phyloP scores from a whole-genome alignment of 169 alveolate genomes.

The Plasmodium gallinaceum region DNA sequence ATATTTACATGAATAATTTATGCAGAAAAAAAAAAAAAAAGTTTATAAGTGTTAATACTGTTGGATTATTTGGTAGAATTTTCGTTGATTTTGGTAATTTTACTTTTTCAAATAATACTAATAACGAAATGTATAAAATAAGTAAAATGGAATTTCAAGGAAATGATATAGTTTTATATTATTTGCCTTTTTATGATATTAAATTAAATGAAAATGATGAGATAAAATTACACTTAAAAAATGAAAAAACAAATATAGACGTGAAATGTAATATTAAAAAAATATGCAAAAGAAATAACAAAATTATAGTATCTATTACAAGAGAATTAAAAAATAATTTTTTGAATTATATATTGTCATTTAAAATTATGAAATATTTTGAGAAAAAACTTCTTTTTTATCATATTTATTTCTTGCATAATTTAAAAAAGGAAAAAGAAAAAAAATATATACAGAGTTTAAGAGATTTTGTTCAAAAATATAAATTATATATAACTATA shows the following conservation, averaged over 20 bases:
- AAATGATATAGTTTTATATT: conserved; percentile 10
- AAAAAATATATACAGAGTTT: conserved; percentile 3
- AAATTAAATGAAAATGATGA: conserved; percentile 36
- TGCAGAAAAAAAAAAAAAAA: conserved; percentile 48
- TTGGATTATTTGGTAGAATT: conserved; percentile 65
- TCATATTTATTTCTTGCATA: conserved; percentile 5
- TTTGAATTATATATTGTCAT: neutral
- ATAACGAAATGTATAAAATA: conserved; percentile 27
- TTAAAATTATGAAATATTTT: conserved; percentile 5
- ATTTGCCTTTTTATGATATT: conserved; percentile 29
- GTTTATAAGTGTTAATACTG: conserved; percentile 65
- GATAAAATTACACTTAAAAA: neutral
- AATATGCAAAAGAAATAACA: conserved; percentile 19
- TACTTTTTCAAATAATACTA: conserved; percentile 8
- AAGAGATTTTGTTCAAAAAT: conserved; percentile 9
- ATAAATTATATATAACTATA: conserved; percentile 10
- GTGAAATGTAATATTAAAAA: conserved; percentile 12
- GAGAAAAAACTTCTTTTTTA: neutral
- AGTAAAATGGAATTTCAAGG: conserved; percentile 32
- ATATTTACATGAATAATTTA: conserved; percentile 35
- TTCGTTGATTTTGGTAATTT: conserved; percentile 66
- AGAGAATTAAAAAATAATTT: neutral
- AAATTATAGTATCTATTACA: conserved; percentile 23
- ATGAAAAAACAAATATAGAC: neutral
- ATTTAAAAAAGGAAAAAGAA: conserved; percentile 10